phyloP scores from a whole-genome alignment of 192 early-diverging fungal genomes.

The Tieghemiomyces parasiticus region DNA sequence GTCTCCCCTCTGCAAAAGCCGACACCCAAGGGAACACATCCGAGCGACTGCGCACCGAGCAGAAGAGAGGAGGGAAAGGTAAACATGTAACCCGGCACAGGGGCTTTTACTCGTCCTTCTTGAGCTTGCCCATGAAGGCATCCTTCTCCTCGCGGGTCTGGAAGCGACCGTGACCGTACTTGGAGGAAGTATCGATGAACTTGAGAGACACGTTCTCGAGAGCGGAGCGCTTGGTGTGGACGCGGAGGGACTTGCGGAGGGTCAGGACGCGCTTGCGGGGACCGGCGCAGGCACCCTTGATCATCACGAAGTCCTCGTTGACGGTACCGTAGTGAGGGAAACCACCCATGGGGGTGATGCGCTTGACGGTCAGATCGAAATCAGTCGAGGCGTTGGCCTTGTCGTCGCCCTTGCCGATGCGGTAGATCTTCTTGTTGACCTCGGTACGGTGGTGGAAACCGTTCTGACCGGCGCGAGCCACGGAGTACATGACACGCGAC shows the following conservation, averaged over 20 bases:
- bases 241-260: conserved; percentile 93
- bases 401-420: conserved; percentile 81
- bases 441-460: conserved; percentile 99
- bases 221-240: conserved; percentile 92
- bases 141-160: conserved; percentile 95
- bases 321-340: conserved; percentile 99
- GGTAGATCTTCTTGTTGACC: conserved; percentile 99
- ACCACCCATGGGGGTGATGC: conserved; percentile 95
- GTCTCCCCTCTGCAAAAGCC: too few relatives aligned
- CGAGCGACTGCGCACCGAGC: too few relatives aligned
- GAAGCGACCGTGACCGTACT: conserved; percentile 99
- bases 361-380: conserved; percentile 89
- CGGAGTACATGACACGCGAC: conserved; percentile 94
- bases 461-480: conserved; percentile 98
- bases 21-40: too few relatives aligned
- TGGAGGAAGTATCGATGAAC: conserved; percentile 99
- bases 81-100: too few relatives aligned
- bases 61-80: too few relatives aligned
- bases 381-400: conserved; percentile 79
- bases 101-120: conserved; percentile 78
- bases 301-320: conserved; percentile 95
- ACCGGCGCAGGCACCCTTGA: conserved; percentile 96
- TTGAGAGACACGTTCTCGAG: conserved; percentile 93
- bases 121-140: conserved; percentile 81
- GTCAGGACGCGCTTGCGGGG: conserved; percentile 94